Evolutionary conservation across 2,329 filamentous ascomycete genomes (phyloP).

Genomic region (Didymella lethalis): DNA sequence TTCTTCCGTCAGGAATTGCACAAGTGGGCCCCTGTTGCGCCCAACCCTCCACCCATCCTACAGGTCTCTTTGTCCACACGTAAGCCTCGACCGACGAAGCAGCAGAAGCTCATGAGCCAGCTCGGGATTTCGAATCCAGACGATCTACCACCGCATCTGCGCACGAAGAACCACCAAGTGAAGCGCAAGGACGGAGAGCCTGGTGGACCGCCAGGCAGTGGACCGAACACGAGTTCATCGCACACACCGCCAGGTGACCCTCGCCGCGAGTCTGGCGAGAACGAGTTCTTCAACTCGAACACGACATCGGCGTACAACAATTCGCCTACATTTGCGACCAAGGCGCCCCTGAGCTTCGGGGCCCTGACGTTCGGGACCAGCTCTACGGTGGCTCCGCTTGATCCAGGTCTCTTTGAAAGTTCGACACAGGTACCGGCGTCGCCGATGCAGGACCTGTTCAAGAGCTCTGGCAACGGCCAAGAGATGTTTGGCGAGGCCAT

Average conservation of each 20-base stretch:
- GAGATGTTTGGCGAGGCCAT: slow-evolving; percentile 50
- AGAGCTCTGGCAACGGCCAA: slow-evolving; percentile 47
- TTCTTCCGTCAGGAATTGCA: slow-evolving; percentile 96
- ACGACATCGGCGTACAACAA: slow-evolving; percentile 41
- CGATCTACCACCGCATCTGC: slow-evolving; percentile 82
- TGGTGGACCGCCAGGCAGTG: slow-evolving; percentile 43
- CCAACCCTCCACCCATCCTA: slow-evolving; percentile 82
- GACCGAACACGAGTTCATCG: slow-evolving; percentile 48
- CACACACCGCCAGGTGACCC: slow-evolving; percentile 51
- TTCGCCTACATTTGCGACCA: slow-evolving; percentile 46
- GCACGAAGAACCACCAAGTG: slow-evolving; percentile 67
- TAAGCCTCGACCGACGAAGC: slow-evolving; percentile 94
- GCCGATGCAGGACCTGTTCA: slow-evolving; percentile 49
- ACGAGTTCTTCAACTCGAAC: slow-evolving; percentile 45
- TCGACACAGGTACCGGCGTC: slow-evolving; percentile 41
- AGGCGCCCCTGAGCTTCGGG: slow-evolving; percentile 42
- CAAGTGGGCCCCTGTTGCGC: slow-evolving; percentile 91
- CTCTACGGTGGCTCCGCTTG: slow-evolving; percentile 44
- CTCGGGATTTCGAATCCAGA: slow-evolving; percentile 90
- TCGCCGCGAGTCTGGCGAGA: slow-evolving; percentile 39
- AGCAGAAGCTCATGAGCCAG: slow-evolving; percentile 91
- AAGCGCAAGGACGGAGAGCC: slow-evolving; percentile 67
- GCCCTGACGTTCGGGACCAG: slow-evolving; percentile 40
- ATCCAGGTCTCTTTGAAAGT: slow-evolving; percentile 50
- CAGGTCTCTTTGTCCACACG: slow-evolving; percentile 89